phyloP scores from a whole-genome alignment of 345 rosid species.

The Toxicodendron radicans region DNA sequence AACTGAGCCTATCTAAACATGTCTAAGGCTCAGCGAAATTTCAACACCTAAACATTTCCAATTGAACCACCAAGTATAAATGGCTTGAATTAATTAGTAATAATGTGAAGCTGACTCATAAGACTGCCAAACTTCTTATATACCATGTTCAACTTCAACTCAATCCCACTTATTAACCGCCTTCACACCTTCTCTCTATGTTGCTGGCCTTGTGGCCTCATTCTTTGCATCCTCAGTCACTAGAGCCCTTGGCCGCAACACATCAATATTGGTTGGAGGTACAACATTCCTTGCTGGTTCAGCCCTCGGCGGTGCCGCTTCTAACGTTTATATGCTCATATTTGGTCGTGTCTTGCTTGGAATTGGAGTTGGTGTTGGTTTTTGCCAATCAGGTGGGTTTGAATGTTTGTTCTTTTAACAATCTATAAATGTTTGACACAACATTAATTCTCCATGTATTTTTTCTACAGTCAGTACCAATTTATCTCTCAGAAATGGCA shows the following conservation, averaged over 20 bases:
- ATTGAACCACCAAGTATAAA: too few species aligned
- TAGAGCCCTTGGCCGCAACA: constrained; percentile 58
- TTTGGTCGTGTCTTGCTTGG: constrained; percentile 72
- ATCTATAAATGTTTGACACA: neutral
- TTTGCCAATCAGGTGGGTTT: constrained; percentile 68
- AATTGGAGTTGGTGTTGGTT: constrained; percentile 66
- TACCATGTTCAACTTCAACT: too few species aligned
- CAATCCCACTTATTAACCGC: constrained; percentile 36
- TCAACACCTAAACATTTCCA: too few species aligned
- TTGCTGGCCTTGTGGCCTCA: constrained; percentile 64
- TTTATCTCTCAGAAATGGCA: constrained; percentile 52
- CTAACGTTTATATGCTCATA: constrained; percentile 55
- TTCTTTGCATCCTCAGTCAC: constrained; percentile 62
- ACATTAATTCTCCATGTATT: neutral
- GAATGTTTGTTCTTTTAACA: too few species aligned
- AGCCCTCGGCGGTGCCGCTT: constrained; percentile 57
- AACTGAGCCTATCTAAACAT: too few species aligned
- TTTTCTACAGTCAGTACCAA: constrained; percentile 39
- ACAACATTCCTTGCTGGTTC: constrained; percentile 61
- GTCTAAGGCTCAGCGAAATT: too few species aligned
- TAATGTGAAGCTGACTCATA: too few species aligned
- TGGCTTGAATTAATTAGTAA: too few species aligned
- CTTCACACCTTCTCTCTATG: constrained; percentile 76
- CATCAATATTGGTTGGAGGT: constrained; percentile 61
- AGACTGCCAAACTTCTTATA: too few species aligned